phyloP scores from a whole-genome alignment of 192 early-diverging fungal species.

The Linnemannia elongata region DNA sequence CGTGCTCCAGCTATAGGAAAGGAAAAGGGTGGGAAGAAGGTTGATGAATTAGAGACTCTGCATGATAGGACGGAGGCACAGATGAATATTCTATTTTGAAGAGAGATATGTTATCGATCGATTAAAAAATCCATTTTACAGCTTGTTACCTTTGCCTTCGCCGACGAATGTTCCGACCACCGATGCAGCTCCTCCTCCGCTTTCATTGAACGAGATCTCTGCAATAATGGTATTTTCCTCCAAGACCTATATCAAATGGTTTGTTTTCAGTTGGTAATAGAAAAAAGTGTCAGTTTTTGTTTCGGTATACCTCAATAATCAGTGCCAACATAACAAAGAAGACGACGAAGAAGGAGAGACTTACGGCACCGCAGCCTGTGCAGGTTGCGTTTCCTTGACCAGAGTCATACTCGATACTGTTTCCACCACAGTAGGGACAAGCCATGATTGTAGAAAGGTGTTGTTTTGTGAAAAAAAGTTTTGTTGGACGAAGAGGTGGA shows the following conservation, averaged over 20 bases:
- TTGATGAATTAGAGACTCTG: not conserved
- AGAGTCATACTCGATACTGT: slow-evolving; percentile 77
- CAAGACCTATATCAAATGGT: slow-evolving; percentile 69
- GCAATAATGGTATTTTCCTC: slow-evolving; percentile 95
- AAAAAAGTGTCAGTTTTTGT: not conserved
- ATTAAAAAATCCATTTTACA: not conserved
- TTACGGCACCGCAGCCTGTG: slow-evolving; percentile 68
- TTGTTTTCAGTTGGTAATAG: not conserved
- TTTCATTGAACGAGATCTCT: slow-evolving; percentile 93
- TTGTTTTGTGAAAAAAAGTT: not conserved
- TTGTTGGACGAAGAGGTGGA: not conserved
- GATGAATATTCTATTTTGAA: not conserved
- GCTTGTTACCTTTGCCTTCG: slow-evolving; percentile 67
- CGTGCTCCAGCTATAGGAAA: slow-evolving; percentile 55
- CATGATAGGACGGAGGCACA: slow-evolving; percentile 3
- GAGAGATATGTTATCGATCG: not conserved
- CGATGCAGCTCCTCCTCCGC: slow-evolving; percentile 87
- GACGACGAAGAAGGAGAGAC: slow-evolving; percentile 3
- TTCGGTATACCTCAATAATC: not conserved
- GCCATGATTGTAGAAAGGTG: slow-evolving; percentile 54
- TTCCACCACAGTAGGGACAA: slow-evolving; percentile 70
- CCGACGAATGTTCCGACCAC: slow-evolving; percentile 80
- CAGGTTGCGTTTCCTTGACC: slow-evolving; percentile 81
- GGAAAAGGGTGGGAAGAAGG: not conserved
- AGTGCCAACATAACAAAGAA: not conserved